Evolutionary conservation across 2,329 filamentous ascomycete genomes (phyloP).

Genomic region (Pseudocercospora fijiensis): DNA sequence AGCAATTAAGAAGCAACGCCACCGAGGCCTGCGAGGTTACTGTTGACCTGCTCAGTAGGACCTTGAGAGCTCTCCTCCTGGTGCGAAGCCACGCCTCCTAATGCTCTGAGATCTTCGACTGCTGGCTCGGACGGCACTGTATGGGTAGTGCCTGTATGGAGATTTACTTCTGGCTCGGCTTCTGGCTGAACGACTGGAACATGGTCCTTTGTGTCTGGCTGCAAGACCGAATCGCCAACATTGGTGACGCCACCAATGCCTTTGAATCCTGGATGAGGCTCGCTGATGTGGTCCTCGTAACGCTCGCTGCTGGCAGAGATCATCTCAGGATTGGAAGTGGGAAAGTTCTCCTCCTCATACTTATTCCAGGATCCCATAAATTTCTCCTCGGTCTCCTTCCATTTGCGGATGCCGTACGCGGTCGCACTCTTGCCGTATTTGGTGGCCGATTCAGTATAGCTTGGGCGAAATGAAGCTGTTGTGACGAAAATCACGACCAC

Average conservation of each 20-base stretch:
- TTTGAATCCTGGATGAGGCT: constrained; percentile 2
- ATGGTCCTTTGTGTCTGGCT: background rate
- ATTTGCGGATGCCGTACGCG: constrained; percentile 12
- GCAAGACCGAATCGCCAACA: background rate
- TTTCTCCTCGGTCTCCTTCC: constrained; percentile 15
- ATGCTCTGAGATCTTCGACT: background rate
- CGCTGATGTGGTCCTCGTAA: constrained; percentile 1
- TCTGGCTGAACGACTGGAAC: background rate
- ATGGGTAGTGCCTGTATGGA: background rate
- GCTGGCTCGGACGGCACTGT: background rate
- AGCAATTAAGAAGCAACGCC: constrained; percentile 1
- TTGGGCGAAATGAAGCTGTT: constrained; percentile 14
- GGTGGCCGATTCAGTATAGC: constrained; percentile 7
- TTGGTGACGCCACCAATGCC: background rate
- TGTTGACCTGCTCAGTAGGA: background rate
- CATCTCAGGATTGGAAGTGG: constrained; percentile 13
- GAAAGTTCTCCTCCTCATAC: constrained; percentile 18
- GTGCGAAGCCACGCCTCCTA: background rate
- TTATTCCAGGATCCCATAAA: constrained; percentile 16
- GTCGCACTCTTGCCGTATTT: constrained; percentile 8
- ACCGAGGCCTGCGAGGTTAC: background rate
- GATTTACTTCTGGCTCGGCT: background rate
- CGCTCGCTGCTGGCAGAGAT: constrained; percentile 4
- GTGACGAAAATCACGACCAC: constrained; percentile 16
- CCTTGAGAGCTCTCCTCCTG: background rate